Conservation (phyloP, 139 green algal genomes). For the Marvania coccoides region DNA sequence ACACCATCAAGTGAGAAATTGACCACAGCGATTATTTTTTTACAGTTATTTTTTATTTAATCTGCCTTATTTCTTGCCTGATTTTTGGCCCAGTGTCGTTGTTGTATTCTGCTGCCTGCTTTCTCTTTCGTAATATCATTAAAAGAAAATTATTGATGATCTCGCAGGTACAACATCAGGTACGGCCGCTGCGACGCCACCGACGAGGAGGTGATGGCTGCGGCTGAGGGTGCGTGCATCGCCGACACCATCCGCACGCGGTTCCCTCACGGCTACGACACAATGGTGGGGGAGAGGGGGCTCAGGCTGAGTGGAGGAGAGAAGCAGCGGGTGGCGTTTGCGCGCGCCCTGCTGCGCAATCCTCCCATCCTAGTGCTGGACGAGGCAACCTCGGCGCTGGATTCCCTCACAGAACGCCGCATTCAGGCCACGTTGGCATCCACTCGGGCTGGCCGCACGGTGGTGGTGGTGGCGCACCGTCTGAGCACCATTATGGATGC, state of each 20-base stretch:
- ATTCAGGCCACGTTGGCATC: conserved; percentile 39
- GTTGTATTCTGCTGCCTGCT: too few relatives aligned
- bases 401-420: conserved; percentile 48
- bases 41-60: background rate
- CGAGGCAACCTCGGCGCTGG: conserved; percentile 83
- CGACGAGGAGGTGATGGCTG: conserved; percentile 42
- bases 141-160: too few relatives aligned
- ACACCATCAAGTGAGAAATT: too few relatives aligned
- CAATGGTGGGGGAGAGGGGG: conserved; percentile 31
- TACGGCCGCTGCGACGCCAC: conserved; percentile 43
- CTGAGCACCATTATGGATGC: conserved; percentile 51
- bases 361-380: conserved; percentile 70
- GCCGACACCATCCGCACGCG: conserved; percentile 80
- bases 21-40: conserved; percentile 31
- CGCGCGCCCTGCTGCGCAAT: conserved; percentile 66
- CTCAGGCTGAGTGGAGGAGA: conserved; percentile 57
- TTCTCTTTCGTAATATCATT: too few relatives aligned
- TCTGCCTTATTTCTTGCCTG: too few relatives aligned
- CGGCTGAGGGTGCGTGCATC: conserved; percentile 51
- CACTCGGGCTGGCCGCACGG: conserved; percentile 28
- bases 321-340: conserved; percentile 83
- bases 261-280: conserved; percentile 34
- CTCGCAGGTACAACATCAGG: conserved; percentile 82
- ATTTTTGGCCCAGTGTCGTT: too few relatives aligned
- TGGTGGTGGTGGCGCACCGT: conserved; percentile 44